Percentiles rank a stretch among this genome's conserved stretches.
phyloP scores from a whole-genome alignment of 2,329 filamentous ascomycete species.

The Penicillium vulpinum region DNA sequence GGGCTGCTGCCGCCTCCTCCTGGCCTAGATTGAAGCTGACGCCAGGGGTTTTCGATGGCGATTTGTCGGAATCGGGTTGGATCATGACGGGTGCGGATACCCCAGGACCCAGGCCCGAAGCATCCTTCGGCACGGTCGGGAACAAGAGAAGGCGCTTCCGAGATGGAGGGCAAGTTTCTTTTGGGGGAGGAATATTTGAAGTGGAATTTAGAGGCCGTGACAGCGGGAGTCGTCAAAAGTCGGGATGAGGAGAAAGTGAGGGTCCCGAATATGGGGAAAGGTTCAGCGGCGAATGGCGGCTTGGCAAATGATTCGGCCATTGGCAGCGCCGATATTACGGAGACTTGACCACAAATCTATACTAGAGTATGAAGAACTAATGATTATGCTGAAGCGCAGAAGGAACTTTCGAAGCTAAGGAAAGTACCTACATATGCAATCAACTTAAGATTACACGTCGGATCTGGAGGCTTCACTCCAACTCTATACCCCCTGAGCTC shows the following conservation, averaged over 20 bases:
- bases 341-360: conserved; percentile 2
- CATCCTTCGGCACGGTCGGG: conserved; percentile 33
- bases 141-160: neutral
- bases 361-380: neutral
- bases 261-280: conserved; percentile 34
- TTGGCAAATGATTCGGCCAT: conserved; percentile 27
- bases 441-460: neutral
- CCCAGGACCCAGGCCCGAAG: conserved; percentile 32
- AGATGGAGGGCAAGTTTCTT: conserved; percentile 7
- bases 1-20: conserved; percentile 26
- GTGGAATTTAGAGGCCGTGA: neutral
- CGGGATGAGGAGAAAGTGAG: conserved; percentile 19
- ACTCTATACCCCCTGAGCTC: neutral
- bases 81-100: conserved; percentile 43
- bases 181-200: conserved; percentile 4
- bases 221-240: conserved; percentile 6
- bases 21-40: conserved; percentile 24
- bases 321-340: conserved; percentile 15
- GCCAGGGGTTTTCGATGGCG: conserved; percentile 30
- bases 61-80: conserved; percentile 36
- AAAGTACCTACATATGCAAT: neutral
- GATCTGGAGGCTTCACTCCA: neutral
- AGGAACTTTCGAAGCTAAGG: neutral
- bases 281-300: conserved; percentile 29
- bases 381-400: neutral